Evolutionary conservation across 73 alveolate genomes (phyloP).

Genomic region (Paramecium bursaria): DNA sequence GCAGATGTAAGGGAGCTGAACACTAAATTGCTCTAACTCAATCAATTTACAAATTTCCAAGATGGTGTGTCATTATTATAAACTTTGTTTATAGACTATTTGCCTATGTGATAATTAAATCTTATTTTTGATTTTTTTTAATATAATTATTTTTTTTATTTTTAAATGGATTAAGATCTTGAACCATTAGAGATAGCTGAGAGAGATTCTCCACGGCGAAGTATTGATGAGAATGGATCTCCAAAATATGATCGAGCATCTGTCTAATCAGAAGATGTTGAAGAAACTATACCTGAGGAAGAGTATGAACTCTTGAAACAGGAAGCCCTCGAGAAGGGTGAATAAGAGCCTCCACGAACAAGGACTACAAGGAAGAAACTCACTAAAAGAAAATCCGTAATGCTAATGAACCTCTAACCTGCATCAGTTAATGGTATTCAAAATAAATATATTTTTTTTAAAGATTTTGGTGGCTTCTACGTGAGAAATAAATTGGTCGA

Average conservation of each 20-base stretch:
- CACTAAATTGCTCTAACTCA: neutral
- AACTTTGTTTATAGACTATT: too few species aligned
- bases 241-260: constrained; percentile 40
- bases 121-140: too few species aligned
- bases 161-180: too few species aligned
- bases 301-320: constrained; percentile 58
- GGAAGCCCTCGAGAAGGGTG: constrained; percentile 62
- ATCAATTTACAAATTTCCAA: constrained; percentile 6
- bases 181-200: too few species aligned
- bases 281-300: constrained; percentile 66
- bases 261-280: constrained; percentile 48
- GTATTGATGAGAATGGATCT: too few species aligned
- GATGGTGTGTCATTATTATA: too few species aligned
- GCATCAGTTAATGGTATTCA: neutral
- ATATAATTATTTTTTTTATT: too few species aligned
- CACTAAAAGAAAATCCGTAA: constrained; percentile 37
- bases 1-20: constrained; percentile 20
- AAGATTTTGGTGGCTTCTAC: neutral
- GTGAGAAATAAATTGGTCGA: constrained; percentile 37
- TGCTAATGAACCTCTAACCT: constrained; percentile 17
- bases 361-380: constrained; percentile 36
- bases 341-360: constrained; percentile 51
- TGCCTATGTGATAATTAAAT: too few species aligned
- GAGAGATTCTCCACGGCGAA: too few species aligned
- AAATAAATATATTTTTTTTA: neutral